Conservation (phyloP, 352 stramenopile species). For the Phytopythium delawarense region DNA sequence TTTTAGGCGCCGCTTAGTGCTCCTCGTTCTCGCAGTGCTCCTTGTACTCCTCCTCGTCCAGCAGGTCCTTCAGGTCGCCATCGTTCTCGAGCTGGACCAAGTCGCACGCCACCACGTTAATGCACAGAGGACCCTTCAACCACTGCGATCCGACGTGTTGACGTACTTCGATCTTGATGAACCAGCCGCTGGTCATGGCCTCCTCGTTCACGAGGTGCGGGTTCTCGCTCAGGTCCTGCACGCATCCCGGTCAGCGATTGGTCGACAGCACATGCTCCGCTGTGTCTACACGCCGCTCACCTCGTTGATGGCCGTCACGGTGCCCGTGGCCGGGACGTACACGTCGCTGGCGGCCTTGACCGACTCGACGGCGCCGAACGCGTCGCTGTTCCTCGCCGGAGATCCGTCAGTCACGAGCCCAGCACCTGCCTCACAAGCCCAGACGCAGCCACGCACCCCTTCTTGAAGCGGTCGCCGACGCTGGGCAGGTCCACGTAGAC, state of each 20-base stretch:
- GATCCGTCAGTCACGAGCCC: not conserved
- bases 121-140: slow-evolving; percentile 8
- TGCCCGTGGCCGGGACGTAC: slow-evolving; percentile 93
- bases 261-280: not conserved
- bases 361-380: slow-evolving; percentile 97
- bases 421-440: not conserved
- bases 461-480: slow-evolving; percentile 92
- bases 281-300: slow-evolving; percentile 13
- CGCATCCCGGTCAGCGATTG: slow-evolving; percentile 9
- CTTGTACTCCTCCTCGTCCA: slow-evolving; percentile 85
- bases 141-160: not conserved
- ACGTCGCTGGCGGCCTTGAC: slow-evolving; percentile 98
- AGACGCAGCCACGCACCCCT: slow-evolving; percentile 60
- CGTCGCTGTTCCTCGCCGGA: slow-evolving; percentile 45
- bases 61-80: slow-evolving; percentile 68
- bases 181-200: slow-evolving; percentile 82
- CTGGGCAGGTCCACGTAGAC: slow-evolving; percentile 97
- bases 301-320: slow-evolving; percentile 94
- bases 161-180: slow-evolving; percentile 86
- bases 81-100: slow-evolving; percentile 48
- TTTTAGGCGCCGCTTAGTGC: slow-evolving; percentile 31
- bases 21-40: slow-evolving; percentile 84
- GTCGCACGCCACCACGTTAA: not conserved
- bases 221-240: slow-evolving; percentile 67
- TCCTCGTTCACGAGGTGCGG: slow-evolving; percentile 88